Evolutionary conservation across 306 rosid genomes (phyloP), one percentile per base, ranked within the genome.

Genomic region (Leucaena leucocephala): DNA sequence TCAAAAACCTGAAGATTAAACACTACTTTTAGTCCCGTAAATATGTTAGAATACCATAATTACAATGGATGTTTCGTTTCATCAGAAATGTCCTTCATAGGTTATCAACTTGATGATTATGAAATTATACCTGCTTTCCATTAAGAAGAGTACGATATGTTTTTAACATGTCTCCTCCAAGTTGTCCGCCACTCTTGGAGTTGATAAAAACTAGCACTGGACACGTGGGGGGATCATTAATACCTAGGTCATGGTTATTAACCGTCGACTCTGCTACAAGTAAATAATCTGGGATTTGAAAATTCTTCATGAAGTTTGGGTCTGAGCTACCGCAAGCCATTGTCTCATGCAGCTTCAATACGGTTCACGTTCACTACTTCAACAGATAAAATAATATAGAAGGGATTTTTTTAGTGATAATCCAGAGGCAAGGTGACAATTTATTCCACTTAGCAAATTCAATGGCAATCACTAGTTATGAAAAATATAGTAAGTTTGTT

Each of bases 141-240:
- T 77, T 90, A 21, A 92, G 98, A 74, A 95, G 85, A 62, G 82
- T 5, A 19, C 90, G 90, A 76, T 86, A 95, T 9, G 98, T 87
- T 59, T 69, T 57, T 73, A 95, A 82, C 48, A 95, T 97, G 55
- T 84, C 80, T 42, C 96, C 98, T 66, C 98, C 98, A 14, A 95
- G 89, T 87, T 90, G 98, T 33, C 98, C 98, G 66, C 98, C 98
- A 83, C 98, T 95, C 85, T 64, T 93, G 74, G 98, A 90, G 82
- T 95, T 95, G 65, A 93, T 84, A 74, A 95, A 95, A 64, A 95
- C 94, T 52, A 92, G 83, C 74, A 93, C 96, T 2, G 98, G 98
- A 81, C 89, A 93, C 12, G 13, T 21, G 0, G 97, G 98, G 50
- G 74, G 87, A 75, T 83, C 75, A 48, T 63, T 45, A 6, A n/a